Percentiles rank a stretch among this genome's conserved stretches.
phyloP scores from a whole-genome alignment of 495 filamentous ascomycete species.

The Xylaria nigripes region DNA sequence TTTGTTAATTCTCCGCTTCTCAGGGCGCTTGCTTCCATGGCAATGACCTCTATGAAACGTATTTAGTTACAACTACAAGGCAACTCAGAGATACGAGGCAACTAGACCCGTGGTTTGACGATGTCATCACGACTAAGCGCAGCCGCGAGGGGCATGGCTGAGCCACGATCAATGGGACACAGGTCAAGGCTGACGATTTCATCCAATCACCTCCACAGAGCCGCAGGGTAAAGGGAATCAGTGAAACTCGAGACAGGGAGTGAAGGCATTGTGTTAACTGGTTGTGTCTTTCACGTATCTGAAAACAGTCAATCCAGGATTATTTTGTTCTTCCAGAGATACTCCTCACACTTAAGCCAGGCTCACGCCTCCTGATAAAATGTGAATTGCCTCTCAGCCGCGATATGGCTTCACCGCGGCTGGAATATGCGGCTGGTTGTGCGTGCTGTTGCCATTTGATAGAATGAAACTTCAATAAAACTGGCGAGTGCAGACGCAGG shows the following conservation, averaged over 20 bases:
- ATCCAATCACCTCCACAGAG: neutral
- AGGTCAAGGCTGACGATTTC: neutral
- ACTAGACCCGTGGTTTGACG: neutral
- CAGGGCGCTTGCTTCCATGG: neutral
- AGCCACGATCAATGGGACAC: neutral
- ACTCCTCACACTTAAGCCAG: too few species aligned
- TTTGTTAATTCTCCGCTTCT: neutral
- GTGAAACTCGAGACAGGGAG: neutral
- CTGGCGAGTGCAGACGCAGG: too few species aligned
- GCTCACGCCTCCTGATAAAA: too few species aligned
- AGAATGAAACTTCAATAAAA: too few species aligned
- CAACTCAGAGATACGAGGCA: neutral
- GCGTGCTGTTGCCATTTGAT: too few species aligned
- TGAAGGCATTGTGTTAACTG: neutral
- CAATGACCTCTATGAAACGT: neutral
- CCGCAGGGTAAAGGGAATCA: neutral
- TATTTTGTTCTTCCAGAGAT: too few species aligned
- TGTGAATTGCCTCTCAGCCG: too few species aligned
- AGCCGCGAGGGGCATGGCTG: neutral
- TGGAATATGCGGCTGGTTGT: too few species aligned
- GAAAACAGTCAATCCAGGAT: too few species aligned
- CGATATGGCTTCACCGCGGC: too few species aligned
- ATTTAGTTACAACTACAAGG: slow-evolving; percentile 2
- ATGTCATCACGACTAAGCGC: slow-evolving; percentile 7
- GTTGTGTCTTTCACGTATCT: too few species aligned